Percentiles rank a stretch among this genome's conserved stretches.
Evolutionary conservation across 495 filamentous ascomycete genomes (phyloP).

Genomic region (Niebla homalea): DNA sequence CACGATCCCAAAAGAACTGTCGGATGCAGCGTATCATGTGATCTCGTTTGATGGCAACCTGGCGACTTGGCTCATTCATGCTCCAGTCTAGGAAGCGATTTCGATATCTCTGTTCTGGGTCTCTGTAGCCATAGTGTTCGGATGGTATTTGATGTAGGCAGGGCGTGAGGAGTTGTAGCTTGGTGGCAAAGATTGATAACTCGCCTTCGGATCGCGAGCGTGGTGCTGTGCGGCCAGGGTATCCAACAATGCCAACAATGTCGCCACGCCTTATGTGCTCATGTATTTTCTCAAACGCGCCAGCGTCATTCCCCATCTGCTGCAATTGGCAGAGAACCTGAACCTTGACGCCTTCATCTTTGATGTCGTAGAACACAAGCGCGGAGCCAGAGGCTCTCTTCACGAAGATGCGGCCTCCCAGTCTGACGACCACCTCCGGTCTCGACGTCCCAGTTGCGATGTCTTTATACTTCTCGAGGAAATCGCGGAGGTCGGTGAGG

Average conservation of each 20-base stretch:
- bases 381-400: slow-evolving; percentile 72
- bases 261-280: slow-evolving; percentile 83
- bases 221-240: slow-evolving; percentile 76
- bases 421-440: slow-evolving; percentile 54
- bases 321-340: slow-evolving; percentile 89
- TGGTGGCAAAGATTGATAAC: slow-evolving; percentile 81
- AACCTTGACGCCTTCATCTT: slow-evolving; percentile 66
- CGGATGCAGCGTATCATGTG: slow-evolving; percentile 80
- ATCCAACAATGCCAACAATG: slow-evolving; percentile 79
- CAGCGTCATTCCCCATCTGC: slow-evolving; percentile 40
- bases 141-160: slow-evolving; percentile 89
- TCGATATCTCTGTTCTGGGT: slow-evolving; percentile 82
- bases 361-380: slow-evolving; percentile 88
- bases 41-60: slow-evolving; percentile 68
- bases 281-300: slow-evolving; percentile 72
- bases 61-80: slow-evolving; percentile 75
- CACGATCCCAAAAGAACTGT: slow-evolving; percentile 67
- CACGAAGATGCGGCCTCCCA: slow-evolving; percentile 81
- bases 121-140: slow-evolving; percentile 87
- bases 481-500: slow-evolving; percentile 63
- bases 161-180: slow-evolving; percentile 73
- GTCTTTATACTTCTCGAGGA: slow-evolving; percentile 56
- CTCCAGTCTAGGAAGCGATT: slow-evolving; percentile 91
- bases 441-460: slow-evolving; percentile 77
- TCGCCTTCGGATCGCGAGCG: slow-evolving; percentile 80